Conservation (phyloP, 139 green algal species). For the Picochlorum sp. region DNA sequence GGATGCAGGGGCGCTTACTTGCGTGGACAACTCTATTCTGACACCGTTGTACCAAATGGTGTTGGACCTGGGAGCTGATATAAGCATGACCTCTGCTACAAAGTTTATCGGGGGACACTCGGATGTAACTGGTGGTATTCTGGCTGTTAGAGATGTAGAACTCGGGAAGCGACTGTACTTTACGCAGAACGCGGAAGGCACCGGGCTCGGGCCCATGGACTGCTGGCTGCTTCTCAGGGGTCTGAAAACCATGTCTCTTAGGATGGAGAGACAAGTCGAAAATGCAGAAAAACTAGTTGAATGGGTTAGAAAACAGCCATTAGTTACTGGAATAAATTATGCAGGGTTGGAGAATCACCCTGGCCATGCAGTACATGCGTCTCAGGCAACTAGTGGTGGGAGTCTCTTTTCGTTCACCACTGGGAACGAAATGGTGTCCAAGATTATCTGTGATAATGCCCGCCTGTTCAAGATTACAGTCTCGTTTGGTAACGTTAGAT, state of each 20-base stretch:
- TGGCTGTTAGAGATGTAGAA: conserved; percentile 65
- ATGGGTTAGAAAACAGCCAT: conserved; percentile 72
- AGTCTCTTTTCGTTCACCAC: conserved; percentile 80
- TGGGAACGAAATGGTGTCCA: conserved; percentile 26
- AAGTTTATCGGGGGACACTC: conserved; percentile 95
- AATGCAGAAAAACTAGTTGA: conserved; percentile 61
- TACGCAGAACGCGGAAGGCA: conserved; percentile 84
- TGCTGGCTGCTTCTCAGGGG: conserved; percentile 92
- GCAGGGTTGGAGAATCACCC: conserved; percentile 48
- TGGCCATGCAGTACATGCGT: conserved; percentile 42
- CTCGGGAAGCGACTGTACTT: conserved; percentile 83
- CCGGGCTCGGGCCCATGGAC: conserved; percentile 82
- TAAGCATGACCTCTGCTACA: conserved; percentile 90
- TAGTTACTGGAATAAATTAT: conserved; percentile 84
- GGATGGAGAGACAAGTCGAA: conserved; percentile 72
- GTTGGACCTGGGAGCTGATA: conserved; percentile 87
- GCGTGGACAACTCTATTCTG: conserved; percentile 98
- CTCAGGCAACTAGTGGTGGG: conserved; percentile 52
- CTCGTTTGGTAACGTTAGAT: conserved; percentile 73
- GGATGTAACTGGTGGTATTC: conserved; percentile 86
- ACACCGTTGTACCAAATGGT: conserved; percentile 68
- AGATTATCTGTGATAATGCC: conserved; percentile 67
- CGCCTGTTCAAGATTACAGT: conserved; percentile 94
- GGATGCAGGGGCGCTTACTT: conserved; percentile 62
- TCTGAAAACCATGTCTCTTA: conserved; percentile 94